phyloP scores from a whole-genome alignment of 1,139 yeast species.

The Hanseniaspora uvarum region DNA sequence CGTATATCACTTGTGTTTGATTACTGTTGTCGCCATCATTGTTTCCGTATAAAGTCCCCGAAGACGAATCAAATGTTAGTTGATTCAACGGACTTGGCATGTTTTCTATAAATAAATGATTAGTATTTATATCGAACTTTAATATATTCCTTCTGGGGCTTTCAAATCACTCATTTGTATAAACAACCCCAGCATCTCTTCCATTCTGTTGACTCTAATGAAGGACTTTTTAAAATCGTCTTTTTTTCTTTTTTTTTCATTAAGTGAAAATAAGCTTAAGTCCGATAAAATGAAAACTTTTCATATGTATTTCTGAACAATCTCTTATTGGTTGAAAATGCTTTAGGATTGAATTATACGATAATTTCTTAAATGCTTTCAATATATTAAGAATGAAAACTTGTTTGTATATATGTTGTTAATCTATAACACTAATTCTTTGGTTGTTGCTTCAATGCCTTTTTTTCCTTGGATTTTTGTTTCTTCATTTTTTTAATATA shows the following conservation, averaged over 20 bases:
- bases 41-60: slow-evolving; percentile 5
- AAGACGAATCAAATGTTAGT: slow-evolving; percentile 7
- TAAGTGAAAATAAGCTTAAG: not conserved
- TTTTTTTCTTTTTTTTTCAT: not conserved
- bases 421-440: not conserved
- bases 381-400: no score
- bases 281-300: not conserved
- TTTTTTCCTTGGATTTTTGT: slow-evolving; percentile 29
- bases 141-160: no score
- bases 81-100: not conserved
- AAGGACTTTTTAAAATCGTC: not conserved
- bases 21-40: not conserved
- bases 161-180: no score
- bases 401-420: no score
- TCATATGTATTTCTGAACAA: not conserved
- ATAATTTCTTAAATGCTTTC: not conserved
- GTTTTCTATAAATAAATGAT: not conserved
- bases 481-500: slow-evolving; percentile 31
- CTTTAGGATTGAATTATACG: not conserved
- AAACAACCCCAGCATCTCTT: not conserved
- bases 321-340: not conserved
- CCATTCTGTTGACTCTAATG: no score
- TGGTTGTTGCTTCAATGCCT: slow-evolving; percentile 18
- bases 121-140: not conserved
- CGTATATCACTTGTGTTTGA: slow-evolving; percentile 13